Conservation (phyloP, 2,329 filamentous ascomycete species). For the Xylaria digitata region DNA sequence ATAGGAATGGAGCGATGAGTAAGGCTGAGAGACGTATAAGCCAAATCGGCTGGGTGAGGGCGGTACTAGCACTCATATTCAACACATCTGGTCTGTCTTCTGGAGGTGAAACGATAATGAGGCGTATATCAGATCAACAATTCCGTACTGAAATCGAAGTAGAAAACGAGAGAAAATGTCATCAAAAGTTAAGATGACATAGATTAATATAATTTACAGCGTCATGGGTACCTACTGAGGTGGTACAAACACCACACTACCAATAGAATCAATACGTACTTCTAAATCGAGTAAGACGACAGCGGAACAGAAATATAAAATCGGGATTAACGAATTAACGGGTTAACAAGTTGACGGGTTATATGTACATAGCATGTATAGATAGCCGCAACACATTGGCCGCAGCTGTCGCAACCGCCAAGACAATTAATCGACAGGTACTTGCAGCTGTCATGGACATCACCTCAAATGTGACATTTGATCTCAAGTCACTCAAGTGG, state of each 20-base stretch:
- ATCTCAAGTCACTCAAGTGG: conserved; percentile 1
- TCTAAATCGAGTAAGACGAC: conserved; percentile 34
- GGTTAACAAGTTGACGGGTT: too few species aligned
- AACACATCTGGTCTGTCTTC: background rate
- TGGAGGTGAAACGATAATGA: background rate
- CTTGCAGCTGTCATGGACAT: conserved; percentile 34
- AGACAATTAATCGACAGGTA: background rate
- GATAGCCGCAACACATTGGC: background rate
- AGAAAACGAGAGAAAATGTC: background rate
- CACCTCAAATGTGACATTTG: conserved; percentile 9
- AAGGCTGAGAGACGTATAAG: conserved; percentile 34
- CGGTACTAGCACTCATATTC: conserved; percentile 33
- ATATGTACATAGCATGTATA: too few species aligned
- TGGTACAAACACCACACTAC: background rate
- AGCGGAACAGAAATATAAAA: conserved; percentile 18
- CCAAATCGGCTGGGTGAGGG: conserved; percentile 31
- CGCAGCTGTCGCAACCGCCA: conserved; percentile 28
- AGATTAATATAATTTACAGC: background rate
- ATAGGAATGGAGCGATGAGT: conserved; percentile 15
- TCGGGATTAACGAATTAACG: background rate
- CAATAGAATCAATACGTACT: conserved; percentile 5
- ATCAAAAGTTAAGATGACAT: background rate
- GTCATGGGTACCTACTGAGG: conserved; percentile 1
- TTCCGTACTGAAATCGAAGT: background rate
- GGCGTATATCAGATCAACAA: background rate